Evolutionary conservation across 345 rosid species (phyloP), one percentile per base, ranked within the genome.

Genomic region (Brassica cretica): DNA sequence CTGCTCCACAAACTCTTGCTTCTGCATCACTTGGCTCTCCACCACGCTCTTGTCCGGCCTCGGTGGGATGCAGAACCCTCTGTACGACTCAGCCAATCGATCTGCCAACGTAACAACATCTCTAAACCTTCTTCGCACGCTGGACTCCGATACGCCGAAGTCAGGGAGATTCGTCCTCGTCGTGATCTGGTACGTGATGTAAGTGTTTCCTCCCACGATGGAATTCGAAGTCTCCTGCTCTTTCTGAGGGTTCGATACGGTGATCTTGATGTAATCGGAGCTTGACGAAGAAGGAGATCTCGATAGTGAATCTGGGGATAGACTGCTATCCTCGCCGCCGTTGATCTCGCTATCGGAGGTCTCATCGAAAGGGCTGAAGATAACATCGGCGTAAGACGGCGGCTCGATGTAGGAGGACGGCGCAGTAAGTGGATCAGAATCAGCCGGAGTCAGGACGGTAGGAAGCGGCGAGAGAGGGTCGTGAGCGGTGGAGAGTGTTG

Each of bases 21-120:
- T 53, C 24, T 16, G 59, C 98, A 96, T 96, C 62, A 96, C 93
- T 81, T 96, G 97, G 33, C 94, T 84, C 89, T 93, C 99, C 3
- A 93, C 97, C 1, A 96, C 93, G 66, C 82, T 96, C 88, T 96
- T 96, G 61, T 96, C 98, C 4, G 99, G 98, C 37, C 99, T 79
- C 0, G 96, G 96, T 4, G 98, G 97, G 46, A 96, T 90, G 59
- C 87, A 90, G 73, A 85, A 93, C 4, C 98, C 99, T 79, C 96
- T 71, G 58, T 88, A 93, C 10, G 97, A 78, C 87, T 93, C 96
- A 2, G 95, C 87, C 25, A 96, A 80, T 73, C 96, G 84, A 85
- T 93, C 97, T 1, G 93, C 85, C 29, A 96, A 79, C 0, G 98
- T 88, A 25, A 93, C 96, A 5, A 96, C 89, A 66, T 96, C 98